Evolutionary conservation across 202 grass and related monocot genomes (phyloP).

Genomic region (Brachypodium distachyon): DNA sequence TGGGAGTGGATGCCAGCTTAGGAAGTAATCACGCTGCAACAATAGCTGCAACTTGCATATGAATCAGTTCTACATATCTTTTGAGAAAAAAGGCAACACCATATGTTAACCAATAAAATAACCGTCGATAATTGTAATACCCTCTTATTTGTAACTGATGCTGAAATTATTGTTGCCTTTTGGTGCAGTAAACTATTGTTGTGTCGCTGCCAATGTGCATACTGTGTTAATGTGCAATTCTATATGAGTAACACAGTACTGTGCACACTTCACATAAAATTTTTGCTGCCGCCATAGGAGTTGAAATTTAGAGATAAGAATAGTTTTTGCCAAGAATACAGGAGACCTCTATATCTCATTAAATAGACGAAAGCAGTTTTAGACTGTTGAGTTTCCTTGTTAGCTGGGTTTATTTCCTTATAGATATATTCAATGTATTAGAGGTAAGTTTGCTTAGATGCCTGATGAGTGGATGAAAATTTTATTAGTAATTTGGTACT

Average conservation of each 20-base stretch:
- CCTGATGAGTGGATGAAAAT: too few relatives aligned
- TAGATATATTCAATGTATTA: neutral
- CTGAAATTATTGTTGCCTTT: neutral
- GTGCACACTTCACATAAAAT: neutral
- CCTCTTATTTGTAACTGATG: neutral
- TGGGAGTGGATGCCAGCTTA: neutral
- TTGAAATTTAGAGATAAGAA: neutral
- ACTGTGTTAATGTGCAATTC: too few relatives aligned
- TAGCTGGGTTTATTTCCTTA: neutral
- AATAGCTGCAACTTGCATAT: neutral
- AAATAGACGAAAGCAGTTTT: neutral
- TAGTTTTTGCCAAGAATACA: neutral
- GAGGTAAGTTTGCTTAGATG: too few relatives aligned
- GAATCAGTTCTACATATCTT: neutral
- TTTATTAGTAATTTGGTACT: too few relatives aligned
- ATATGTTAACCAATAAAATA: neutral
- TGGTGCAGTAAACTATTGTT: neutral
- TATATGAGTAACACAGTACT: neutral
- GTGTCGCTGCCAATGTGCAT: too few relatives aligned
- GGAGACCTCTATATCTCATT: neutral
- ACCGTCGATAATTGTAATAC: neutral
- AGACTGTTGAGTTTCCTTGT: neutral
- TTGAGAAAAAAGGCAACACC: neutral
- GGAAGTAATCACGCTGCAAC: neutral
- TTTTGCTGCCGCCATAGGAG: neutral